phyloP scores from a whole-genome alignment of 106 monocot genomes.

The Dioscorea alata region DNA sequence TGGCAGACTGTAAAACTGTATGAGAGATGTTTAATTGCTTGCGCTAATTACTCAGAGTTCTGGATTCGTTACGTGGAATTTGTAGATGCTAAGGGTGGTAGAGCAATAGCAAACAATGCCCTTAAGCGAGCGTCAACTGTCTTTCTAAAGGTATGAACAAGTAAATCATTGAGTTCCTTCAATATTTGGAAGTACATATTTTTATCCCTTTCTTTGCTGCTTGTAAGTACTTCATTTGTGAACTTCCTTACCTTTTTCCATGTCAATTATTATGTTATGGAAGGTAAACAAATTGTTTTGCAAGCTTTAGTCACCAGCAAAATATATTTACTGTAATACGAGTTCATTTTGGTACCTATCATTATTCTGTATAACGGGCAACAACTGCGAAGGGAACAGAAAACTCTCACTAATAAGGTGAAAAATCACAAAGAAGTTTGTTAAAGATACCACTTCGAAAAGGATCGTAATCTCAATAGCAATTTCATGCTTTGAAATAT shows the following conservation, averaged over 20 bases:
- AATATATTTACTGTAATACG: too few relatives aligned
- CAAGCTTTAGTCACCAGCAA: too few relatives aligned
- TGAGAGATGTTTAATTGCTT: constrained; percentile 98
- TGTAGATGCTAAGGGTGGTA: constrained; percentile 73
- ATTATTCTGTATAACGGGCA: too few relatives aligned
- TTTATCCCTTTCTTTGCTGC: neutral
- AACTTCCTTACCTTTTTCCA: neutral
- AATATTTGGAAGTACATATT: neutral
- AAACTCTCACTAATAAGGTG: too few relatives aligned
- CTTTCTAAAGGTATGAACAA: constrained; percentile 66
- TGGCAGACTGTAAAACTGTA: constrained; percentile 94
- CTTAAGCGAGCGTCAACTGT: constrained; percentile 48
- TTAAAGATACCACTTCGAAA: too few relatives aligned
- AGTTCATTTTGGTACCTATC: too few relatives aligned
- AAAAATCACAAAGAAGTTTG: too few relatives aligned
- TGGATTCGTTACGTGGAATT: constrained; percentile 94
- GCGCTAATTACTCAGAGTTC: constrained; percentile 96
- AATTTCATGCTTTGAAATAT: too few relatives aligned
- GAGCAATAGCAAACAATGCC: constrained; percentile 69
- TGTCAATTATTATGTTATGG: neutral
- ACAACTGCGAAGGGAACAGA: too few relatives aligned
- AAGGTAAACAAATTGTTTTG: too few relatives aligned
- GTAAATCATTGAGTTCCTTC: neutral
- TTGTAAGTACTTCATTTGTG: neutral
- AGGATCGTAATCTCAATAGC: too few relatives aligned